Conservation (phyloP, 495 filamentous ascomycete genomes). For the Haplographium delicatum region DNA sequence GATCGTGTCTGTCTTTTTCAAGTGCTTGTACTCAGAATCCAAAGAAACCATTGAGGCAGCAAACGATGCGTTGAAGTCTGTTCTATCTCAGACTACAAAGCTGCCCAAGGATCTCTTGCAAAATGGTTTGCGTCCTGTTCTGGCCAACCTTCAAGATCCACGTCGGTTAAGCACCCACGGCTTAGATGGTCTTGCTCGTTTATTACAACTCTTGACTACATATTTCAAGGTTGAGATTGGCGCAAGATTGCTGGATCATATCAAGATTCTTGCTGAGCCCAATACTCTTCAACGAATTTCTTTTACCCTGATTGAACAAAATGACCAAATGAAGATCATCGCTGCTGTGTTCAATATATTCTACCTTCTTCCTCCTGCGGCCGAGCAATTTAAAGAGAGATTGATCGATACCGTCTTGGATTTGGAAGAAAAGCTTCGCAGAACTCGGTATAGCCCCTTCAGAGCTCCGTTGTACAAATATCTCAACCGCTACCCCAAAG, state of each 20-base stretch:
- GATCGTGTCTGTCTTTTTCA: constrained; percentile 96
- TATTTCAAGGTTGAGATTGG: constrained; percentile 99
- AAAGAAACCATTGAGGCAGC: constrained; percentile 91
- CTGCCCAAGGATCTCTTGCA: constrained; percentile 93
- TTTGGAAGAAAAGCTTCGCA: constrained; percentile 76
- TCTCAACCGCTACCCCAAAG: constrained; percentile 84
- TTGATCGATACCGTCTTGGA: constrained; percentile 85
- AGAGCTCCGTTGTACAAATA: constrained; percentile 89
- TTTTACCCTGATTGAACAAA: constrained; percentile 89
- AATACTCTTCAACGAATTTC: constrained; percentile 79
- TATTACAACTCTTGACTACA: constrained; percentile 86
- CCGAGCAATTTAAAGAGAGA: constrained; percentile 82
- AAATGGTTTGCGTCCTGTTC: constrained; percentile 85
- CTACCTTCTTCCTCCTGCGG: constrained; percentile 83
- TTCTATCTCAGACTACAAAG: constrained; percentile 83
- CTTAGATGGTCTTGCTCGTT: constrained; percentile 82
- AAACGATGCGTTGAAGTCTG: constrained; percentile 77
- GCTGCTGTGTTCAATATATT: constrained; percentile 94
- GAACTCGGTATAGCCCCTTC: constrained; percentile 93
- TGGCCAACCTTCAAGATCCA: constrained; percentile 93
- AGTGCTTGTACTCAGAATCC: constrained; percentile 87
- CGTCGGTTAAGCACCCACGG: constrained; percentile 84
- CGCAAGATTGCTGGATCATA: constrained; percentile 80
- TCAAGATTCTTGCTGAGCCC: constrained; percentile 84
- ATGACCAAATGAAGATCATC: constrained; percentile 84